Conservation (phyloP, 257 asterid genomes). For the Primulina eburnea region DNA sequence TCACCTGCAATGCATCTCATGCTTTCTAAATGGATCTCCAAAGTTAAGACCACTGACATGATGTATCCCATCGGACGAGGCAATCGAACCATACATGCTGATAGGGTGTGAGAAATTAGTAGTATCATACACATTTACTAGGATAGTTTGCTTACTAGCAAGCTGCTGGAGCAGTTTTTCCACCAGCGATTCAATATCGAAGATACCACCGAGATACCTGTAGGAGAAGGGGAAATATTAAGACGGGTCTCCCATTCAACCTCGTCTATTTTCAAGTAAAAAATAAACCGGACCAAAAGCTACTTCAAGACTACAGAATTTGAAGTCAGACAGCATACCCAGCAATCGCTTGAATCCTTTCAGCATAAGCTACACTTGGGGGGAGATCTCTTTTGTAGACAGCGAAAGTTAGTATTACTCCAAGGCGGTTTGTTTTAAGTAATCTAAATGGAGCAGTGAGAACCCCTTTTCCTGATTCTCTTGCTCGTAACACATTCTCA, state of each 20-base stretch:
- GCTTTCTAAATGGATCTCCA: slow-evolving; percentile 91
- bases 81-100: slow-evolving; percentile 86
- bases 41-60: slow-evolving; percentile 78
- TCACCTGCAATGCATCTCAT: slow-evolving; percentile 99
- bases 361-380: slow-evolving; percentile 62
- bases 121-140: slow-evolving; percentile 83
- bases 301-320: not conserved
- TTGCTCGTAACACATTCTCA: slow-evolving; percentile 85
- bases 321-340: slow-evolving; percentile 53
- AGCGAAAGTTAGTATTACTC: slow-evolving; percentile 94
- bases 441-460: slow-evolving; percentile 96
- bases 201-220: slow-evolving; percentile 99
- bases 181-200: slow-evolving; percentile 92
- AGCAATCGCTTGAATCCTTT: slow-evolving; percentile 71
- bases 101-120: slow-evolving; percentile 65
- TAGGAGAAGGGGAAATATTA: slow-evolving; percentile 13
- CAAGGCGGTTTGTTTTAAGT: slow-evolving; percentile 87
- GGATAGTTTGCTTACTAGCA: slow-evolving; percentile 92
- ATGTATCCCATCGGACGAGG: slow-evolving; percentile 46
- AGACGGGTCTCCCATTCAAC: not conserved
- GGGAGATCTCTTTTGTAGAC: slow-evolving; percentile 78
- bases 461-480: slow-evolving; percentile 95
- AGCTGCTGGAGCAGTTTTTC: slow-evolving; percentile 98
- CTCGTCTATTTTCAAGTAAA: not conserved
- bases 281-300: not conserved